Evolutionary conservation across 441 rosid species (phyloP), one percentile per base, ranked within the genome.

Genomic region (Erodium moschatum): DNA sequence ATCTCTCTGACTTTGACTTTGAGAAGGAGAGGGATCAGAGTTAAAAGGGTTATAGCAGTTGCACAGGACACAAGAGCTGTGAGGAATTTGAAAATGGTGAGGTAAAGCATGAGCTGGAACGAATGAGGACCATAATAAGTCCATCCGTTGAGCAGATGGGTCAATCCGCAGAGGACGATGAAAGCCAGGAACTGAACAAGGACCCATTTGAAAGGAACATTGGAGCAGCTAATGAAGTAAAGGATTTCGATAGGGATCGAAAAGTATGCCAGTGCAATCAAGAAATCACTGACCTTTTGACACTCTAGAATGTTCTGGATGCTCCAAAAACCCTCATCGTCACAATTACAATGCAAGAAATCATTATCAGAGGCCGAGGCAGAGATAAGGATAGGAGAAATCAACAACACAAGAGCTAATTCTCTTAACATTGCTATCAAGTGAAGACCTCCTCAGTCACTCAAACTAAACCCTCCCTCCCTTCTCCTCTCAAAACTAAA

Each of bases 201-300:
- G 52, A 88, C 93, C 93, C 93, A 88, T 83, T 88, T 88, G 80
- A 88, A 88, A 13, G 93, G 93, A 67, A 88, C 77, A 56, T 85
- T 80, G 16, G 93, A 80, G 78, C 83, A 85, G 78, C 90, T 88
- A 67, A 88, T 76, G 69, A 88, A 88, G 85, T 85, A 88, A 46
- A 88, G 87, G n/a, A 88, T 81, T 80, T 88, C 93, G 0, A 88
- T 81, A 6, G 93, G 93, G 70, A 88, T 88, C 1, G 93, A 88
- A 72, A 87, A 86, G 75, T 87, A 86, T 0, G 93, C 93, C 72
- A 86, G 79, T 11, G 89, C 93, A 71, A 88, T 88, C 44, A 88
- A 68, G 74, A 83, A 81, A 86, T 88, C 93, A 77, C 93, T 88
- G 74, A 86, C 89, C 78, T 75, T 86, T 54, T 88, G 90, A 54